Conservation (phyloP, 345 rosid genomes). For the Dimocarpus longan region DNA sequence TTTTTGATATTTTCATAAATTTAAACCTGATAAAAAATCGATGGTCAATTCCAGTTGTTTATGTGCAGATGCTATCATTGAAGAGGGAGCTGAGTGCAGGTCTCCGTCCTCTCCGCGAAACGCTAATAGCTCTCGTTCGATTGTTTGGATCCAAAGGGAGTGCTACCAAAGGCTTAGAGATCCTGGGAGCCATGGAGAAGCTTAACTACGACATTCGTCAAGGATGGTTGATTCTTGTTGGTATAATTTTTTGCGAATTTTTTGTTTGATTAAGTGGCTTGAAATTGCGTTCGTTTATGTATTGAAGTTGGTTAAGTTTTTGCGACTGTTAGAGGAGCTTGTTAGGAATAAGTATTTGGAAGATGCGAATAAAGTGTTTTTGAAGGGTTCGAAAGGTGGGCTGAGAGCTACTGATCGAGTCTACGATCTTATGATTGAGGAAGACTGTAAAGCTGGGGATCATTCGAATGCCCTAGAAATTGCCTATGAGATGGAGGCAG, state of each 20-base stretch:
- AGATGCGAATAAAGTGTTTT: conserved; percentile 85
- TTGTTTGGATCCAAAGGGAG: conserved; percentile 74
- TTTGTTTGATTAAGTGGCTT: background rate
- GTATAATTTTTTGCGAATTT: conserved; percentile 40
- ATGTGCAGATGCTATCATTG: conserved; percentile 78
- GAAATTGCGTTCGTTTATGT: background rate
- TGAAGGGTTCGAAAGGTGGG: conserved; percentile 85
- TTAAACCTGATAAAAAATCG: too few relatives aligned
- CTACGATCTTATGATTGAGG: conserved; percentile 82
- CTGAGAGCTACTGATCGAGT: conserved; percentile 79
- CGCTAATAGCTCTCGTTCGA: conserved; percentile 68
- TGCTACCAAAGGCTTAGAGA: conserved; percentile 70
- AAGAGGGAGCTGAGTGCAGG: conserved; percentile 87
- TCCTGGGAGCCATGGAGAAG: conserved; percentile 86
- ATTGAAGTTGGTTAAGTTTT: conserved; percentile 17
- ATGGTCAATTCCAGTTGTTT: background rate
- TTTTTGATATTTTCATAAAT: too few relatives aligned
- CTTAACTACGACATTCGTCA: conserved; percentile 76
- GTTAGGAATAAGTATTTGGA: conserved; percentile 68
- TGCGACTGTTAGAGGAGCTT: conserved; percentile 70
- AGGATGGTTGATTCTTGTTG: conserved; percentile 92
- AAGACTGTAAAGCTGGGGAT: conserved; percentile 91
- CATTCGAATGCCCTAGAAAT: conserved; percentile 95
- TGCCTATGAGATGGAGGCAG: conserved; percentile 94
- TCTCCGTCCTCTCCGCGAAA: conserved; percentile 78